A percentile compares a stretch with the other conserved stretches of the same genome.
These are phyloP conservation scores for Akanthomyces uredinophilus DNA, from an alignment of 2,329 filamentous ascomycete genomes.

Conservation along the genomic window DNA sequence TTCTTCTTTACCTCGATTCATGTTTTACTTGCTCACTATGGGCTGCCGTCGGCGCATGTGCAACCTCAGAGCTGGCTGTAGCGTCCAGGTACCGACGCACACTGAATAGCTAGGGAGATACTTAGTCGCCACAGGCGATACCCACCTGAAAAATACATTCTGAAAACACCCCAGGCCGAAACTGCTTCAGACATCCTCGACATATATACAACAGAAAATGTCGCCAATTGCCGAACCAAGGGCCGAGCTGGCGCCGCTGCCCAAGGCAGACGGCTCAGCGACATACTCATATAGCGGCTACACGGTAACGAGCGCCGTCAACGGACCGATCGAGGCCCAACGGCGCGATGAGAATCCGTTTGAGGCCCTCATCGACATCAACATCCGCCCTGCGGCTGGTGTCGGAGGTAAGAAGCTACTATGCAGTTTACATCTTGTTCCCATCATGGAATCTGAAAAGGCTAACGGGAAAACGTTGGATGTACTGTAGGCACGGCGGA, in stretches of 20 bases:
- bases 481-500: slow-evolving; percentile 58
- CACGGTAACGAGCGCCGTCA: slow-evolving; percentile 78
- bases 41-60: neutral
- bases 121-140: neutral
- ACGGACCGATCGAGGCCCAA: slow-evolving; percentile 86
- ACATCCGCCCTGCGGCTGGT: slow-evolving; percentile 79
- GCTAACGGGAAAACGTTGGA: neutral
- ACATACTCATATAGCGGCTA: slow-evolving; percentile 72
- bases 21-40: neutral
- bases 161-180: neutral
- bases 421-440: neutral
- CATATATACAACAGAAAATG: slow-evolving; percentile 32
- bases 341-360: slow-evolving; percentile 87
- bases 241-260: slow-evolving; percentile 53
- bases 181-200: neutral
- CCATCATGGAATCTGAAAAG: neutral
- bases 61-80: neutral
- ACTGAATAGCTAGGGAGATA: neutral
- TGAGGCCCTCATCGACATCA: slow-evolving; percentile 84
- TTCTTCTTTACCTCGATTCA: neutral
- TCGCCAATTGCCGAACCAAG: slow-evolving; percentile 42
- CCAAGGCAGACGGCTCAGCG: slow-evolving; percentile 74
- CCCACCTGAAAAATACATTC: slow-evolving; percentile 4
- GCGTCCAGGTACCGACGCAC: neutral
- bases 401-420: slow-evolving; percentile 59